phyloP scores from a whole-genome alignment of 371 early-diverging fungal species.

The Apophysomyces ossiformis region DNA sequence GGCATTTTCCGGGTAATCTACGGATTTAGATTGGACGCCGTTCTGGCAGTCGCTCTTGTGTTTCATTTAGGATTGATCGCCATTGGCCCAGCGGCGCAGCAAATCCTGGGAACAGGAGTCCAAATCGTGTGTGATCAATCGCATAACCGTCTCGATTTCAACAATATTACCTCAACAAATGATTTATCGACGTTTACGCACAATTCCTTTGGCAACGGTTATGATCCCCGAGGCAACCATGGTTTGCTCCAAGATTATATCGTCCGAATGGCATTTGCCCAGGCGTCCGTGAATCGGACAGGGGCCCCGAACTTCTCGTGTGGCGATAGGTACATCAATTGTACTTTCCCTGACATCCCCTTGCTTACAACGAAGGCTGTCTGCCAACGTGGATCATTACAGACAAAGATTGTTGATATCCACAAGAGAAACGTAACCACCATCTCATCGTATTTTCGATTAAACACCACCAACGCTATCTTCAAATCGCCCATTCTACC shows the following conservation, averaged over 20 bases:
- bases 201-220: not conserved
- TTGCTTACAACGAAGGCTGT: not conserved
- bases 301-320: slow-evolving; percentile 15
- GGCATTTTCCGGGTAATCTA: slow-evolving; percentile 12
- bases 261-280: slow-evolving; percentile 11
- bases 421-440: slow-evolving; percentile 15
- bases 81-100: slow-evolving; percentile 23
- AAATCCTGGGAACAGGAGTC: slow-evolving; percentile 6
- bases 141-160: not conserved
- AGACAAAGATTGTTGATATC: slow-evolving; percentile 17
- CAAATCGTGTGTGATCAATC: not conserved
- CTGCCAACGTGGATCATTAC: slow-evolving; percentile 15
- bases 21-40: slow-evolving; percentile 1
- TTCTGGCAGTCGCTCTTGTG: slow-evolving; percentile 11
- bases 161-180: slow-evolving; percentile 3
- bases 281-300: slow-evolving; percentile 10
- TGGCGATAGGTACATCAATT: slow-evolving; percentile 8
- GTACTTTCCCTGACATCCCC: slow-evolving; percentile 9
- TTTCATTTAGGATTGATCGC: slow-evolving; percentile 24
- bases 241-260: slow-evolving; percentile 17
- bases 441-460: not conserved
- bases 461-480: not conserved
- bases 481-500: not conserved
- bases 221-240: not conserved
- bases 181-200: slow-evolving; percentile 8